Evolutionary conservation across 2,329 filamentous ascomycete species (phyloP).

Genomic region (Fragosphaeria purpurea): DNA sequence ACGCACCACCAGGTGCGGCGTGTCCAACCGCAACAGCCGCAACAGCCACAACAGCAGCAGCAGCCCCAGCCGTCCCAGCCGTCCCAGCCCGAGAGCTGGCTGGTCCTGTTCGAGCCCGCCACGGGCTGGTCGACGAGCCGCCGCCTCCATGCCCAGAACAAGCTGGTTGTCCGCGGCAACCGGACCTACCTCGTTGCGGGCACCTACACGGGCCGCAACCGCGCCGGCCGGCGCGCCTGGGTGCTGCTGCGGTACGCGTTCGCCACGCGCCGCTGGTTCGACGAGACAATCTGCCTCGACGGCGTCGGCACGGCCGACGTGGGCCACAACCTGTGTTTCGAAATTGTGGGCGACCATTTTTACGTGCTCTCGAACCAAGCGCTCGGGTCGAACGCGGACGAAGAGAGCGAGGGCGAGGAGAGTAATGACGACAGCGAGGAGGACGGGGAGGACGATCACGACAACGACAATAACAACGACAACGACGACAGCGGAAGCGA

Average conservation of each 20-base stretch:
- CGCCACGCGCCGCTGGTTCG: constrained; percentile 26
- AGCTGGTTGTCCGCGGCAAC: constrained; percentile 60
- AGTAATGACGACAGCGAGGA: background rate
- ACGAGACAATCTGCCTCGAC: constrained; percentile 39
- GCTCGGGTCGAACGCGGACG: background rate
- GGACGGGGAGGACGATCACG: background rate
- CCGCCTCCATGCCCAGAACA: constrained; percentile 35
- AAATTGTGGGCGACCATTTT: constrained; percentile 54
- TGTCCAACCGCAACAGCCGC: constrained; percentile 12
- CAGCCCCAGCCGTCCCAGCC: too few relatives aligned
- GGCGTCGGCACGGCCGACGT: constrained; percentile 51
- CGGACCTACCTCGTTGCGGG: constrained; percentile 53
- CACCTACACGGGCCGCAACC: constrained; percentile 42
- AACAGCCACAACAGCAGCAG: too few relatives aligned
- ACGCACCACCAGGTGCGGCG: constrained; percentile 25
- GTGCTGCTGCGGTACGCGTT: constrained; percentile 45
- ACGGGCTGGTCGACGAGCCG: constrained; percentile 30
- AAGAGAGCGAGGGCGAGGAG: background rate
- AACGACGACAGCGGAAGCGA: background rate
- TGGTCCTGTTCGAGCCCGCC: constrained; percentile 40
- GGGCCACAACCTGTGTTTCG: constrained; percentile 60
- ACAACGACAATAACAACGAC: background rate
- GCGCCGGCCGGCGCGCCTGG: constrained; percentile 35
- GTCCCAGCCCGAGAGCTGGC: constrained; percentile 29
- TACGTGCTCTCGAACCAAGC: constrained; percentile 61